phyloP scores from a whole-genome alignment of 2,329 filamentous ascomycete species.

The Scedosporium boydii region DNA sequence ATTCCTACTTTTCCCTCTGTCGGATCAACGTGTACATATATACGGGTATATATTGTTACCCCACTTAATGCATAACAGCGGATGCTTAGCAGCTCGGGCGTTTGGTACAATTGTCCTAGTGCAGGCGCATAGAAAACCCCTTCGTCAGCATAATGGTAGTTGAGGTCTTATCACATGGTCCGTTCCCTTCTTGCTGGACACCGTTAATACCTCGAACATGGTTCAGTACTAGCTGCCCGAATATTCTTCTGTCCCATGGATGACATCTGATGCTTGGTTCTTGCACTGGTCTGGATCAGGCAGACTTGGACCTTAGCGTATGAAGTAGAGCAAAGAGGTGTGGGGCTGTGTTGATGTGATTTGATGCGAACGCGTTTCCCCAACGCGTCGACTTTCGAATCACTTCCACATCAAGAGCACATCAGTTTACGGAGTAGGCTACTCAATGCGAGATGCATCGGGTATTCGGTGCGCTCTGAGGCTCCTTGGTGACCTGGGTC shows the following conservation, averaged over 20 bases:
- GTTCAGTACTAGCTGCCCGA: too few species aligned
- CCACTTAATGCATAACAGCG: not conserved
- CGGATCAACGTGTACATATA: too few species aligned
- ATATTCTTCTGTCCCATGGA: not conserved
- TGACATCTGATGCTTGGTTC: not conserved
- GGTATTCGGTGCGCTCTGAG: too few species aligned
- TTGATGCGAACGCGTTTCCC: not conserved
- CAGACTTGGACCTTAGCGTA: too few species aligned
- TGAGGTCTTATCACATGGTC: too few species aligned
- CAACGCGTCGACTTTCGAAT: not conserved
- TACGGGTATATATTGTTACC: not conserved
- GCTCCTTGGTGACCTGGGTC: too few species aligned
- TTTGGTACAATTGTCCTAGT: not conserved
- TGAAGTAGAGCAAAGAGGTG: not conserved
- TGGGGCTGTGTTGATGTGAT: not conserved
- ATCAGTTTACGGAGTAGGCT: not conserved
- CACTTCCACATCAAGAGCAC: too few species aligned
- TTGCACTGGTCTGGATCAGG: not conserved
- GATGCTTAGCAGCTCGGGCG: not conserved
- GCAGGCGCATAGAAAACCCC: not conserved
- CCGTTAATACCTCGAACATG: too few species aligned
- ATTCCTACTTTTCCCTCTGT: not conserved
- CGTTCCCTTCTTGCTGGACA: too few species aligned
- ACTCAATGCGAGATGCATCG: not conserved
- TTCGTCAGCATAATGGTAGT: not conserved